Conservation (phyloP, 148 eudicot species). For the Rhododendron vialii region DNA sequence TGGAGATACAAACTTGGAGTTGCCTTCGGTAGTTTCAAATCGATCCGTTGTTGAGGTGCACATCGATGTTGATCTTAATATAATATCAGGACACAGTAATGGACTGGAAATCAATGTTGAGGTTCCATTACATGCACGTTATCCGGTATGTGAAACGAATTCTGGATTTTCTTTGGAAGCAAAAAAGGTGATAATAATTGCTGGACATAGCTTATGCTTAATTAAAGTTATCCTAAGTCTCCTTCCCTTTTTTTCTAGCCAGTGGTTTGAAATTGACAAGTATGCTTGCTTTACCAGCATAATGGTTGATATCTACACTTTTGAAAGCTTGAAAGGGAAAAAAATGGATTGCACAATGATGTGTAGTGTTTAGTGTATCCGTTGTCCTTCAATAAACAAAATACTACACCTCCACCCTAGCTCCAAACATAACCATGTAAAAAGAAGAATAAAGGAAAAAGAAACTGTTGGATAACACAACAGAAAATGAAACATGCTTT, state of each 20-base stretch:
- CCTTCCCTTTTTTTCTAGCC: not conserved
- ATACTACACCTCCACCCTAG: not conserved
- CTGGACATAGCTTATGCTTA: not conserved
- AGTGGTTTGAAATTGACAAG: not conserved
- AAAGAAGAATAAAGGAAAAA: not conserved
- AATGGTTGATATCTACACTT: not conserved
- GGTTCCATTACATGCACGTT: constrained; percentile 79
- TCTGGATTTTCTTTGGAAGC: not conserved
- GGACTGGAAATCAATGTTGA: constrained; percentile 39
- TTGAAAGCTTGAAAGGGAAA: not conserved
- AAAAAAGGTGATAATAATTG: not conserved
- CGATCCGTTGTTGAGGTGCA: constrained; percentile 80
- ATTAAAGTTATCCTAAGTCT: not conserved
- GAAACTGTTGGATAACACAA: not conserved
- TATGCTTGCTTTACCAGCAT: not conserved
- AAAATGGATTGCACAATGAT: not conserved
- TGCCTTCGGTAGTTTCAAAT: constrained; percentile 75
- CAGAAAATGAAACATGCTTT: not conserved
- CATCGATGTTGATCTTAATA: constrained; percentile 30
- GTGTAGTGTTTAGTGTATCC: not conserved
- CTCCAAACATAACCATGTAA: not conserved
- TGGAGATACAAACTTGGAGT: constrained; percentile 85
- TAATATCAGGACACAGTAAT: constrained; percentile 16
- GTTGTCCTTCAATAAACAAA: not conserved
- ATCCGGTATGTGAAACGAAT: constrained; percentile 47